Evolutionary conservation across 1,284 basidiomycete species (phyloP).

Genomic region (Heterobasidion parviporum): DNA sequence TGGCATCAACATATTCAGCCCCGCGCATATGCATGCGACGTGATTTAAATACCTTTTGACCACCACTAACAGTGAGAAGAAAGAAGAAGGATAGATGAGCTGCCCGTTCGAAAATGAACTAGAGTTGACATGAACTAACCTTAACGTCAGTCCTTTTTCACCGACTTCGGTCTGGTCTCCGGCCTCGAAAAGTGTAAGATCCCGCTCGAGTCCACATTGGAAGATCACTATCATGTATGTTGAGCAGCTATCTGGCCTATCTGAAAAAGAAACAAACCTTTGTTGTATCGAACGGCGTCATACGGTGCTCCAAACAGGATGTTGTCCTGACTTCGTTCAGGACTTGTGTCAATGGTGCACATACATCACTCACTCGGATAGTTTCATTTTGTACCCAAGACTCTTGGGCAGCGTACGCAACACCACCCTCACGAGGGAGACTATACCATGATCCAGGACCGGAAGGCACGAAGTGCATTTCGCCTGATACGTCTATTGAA

Average conservation of each 20-base stretch:
- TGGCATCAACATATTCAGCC: background rate
- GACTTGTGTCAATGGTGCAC: background rate
- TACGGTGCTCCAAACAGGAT: slow-evolving; percentile 35
- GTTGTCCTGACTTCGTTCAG: slow-evolving; percentile 23
- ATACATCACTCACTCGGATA: slow-evolving; percentile 23
- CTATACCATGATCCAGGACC: slow-evolving; percentile 53
- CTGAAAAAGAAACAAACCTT: slow-evolving; percentile 20
- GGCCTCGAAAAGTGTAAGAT: slow-evolving; percentile 60
- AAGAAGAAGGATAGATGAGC: background rate
- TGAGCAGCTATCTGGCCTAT: slow-evolving; percentile 22
- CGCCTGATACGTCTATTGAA: slow-evolving; percentile 23
- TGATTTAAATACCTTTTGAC: slow-evolving; percentile 43
- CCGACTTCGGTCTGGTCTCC: slow-evolving; percentile 70
- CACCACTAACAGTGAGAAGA: slow-evolving; percentile 38
- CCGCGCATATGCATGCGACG: background rate
- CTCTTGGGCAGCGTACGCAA: slow-evolving; percentile 72
- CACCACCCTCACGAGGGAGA: slow-evolving; percentile 57
- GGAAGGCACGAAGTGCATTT: slow-evolving; percentile 52
- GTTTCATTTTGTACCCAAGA: slow-evolving; percentile 64
- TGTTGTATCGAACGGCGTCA: slow-evolving; percentile 33
- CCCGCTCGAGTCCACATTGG: slow-evolving; percentile 56
- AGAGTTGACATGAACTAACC: slow-evolving; percentile 15
- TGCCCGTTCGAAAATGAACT: slow-evolving; percentile 9
- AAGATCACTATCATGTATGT: slow-evolving; percentile 38
- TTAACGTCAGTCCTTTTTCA: slow-evolving; percentile 53